Base-by-base conservation (phyloP, 257 asterid species). In the Solanum ahanhuiri region DNA sequence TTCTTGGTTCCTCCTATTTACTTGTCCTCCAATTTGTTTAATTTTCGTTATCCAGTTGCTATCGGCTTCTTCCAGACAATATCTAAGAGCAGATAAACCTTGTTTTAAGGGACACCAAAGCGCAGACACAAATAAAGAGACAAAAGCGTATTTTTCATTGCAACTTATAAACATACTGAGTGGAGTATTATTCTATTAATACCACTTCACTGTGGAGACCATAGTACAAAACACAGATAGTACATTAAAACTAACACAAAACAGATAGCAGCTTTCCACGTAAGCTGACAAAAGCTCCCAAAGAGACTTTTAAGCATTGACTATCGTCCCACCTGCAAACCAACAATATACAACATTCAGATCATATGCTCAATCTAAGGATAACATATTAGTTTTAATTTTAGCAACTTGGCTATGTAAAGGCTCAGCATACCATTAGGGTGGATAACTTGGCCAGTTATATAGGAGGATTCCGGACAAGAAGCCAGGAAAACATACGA, bases 381-480 rank as follows among this genome's bases (percentile, higher is more conserved):
- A 14, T 34, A 37, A 54, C 79, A n/a, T 12, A 39, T 9, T 35
- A 37, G 12, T 2, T 51, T 15, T 5, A 51, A 2, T 51, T 51
- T 51, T n/a, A 9, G 14, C 15, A 17, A 39, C 41, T 48, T 48
- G 58, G 5, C 20, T 3, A 66, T 4, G 33, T 33, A 58, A 86
- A 20, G 1, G 34, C 41, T 4, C 18, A 43, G 51, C 72, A 5
- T 86, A 91, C 98, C 98, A 34, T 94, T 94, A 4, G 98, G 96
- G 86, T 95, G 98, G 30, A 95, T 86, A 22, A 94, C 90, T 81
- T 95, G 98, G 34, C 98, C 98, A 0, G 92, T 90, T 12, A 92
- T 91, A 87, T 94, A 94, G 6, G 97, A 92, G 12, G 98, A 95
- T 60, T 92, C 95, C 2, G 82, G 89, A 37, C 91, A 86, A 12